Evolutionary conservation across 176 grass and related monocot species (phyloP), one percentile per base, ranked within the genome.

Genomic region (Tuctoria greenei): DNA sequence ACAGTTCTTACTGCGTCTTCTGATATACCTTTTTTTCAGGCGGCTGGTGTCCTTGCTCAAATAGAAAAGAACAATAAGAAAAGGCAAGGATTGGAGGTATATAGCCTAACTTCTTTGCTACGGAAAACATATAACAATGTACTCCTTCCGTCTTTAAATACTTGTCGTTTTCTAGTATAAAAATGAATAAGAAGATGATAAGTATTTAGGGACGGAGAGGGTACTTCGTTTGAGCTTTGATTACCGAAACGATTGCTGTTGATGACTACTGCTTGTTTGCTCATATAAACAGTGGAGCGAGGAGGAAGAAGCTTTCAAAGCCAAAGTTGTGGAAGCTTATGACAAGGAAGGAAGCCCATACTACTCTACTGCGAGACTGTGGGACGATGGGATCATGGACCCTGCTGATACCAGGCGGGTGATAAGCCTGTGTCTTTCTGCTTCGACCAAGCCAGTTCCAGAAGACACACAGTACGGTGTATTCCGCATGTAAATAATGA

Each of bases 311-410:
- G 86, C 79, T 46, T 94, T 94, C 75, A 98, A 90, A 73, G 73
- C 81, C 8, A 84, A 88, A 64, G 89, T 98, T 18, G 77, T 92
- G 34, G 86, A 94, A 71, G 86, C 86, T 17, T 94, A 94, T 65
- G 91, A 94, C 43, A 94, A 75, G 65, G 95, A 98, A 92, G 91
- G 82, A 66, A 94, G 89, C 60, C 89, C 95, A 16, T 98, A 94
- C 23, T 98, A 94, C 76, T 92, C 95, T 1, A 98, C 91, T 0
- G 91, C 95, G 21, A 90, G 95, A 56, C 88, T 98, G 21, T 98
- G 95, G 95, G 95, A 98, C 73, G 95, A 98, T 13, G 95, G 95
- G 51, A 91, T 94, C 50, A 98, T 98, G 35, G 88, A 98, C 27
- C 95, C 95, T 2, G 89, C 89, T 0, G 91, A 98, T 72, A 98